A percentile compares a stretch with the other conserved stretches of the same genome.
phyloP scores from a whole-genome alignment of 805 yeast genomes.

The Candida pseudofarinosa region DNA sequence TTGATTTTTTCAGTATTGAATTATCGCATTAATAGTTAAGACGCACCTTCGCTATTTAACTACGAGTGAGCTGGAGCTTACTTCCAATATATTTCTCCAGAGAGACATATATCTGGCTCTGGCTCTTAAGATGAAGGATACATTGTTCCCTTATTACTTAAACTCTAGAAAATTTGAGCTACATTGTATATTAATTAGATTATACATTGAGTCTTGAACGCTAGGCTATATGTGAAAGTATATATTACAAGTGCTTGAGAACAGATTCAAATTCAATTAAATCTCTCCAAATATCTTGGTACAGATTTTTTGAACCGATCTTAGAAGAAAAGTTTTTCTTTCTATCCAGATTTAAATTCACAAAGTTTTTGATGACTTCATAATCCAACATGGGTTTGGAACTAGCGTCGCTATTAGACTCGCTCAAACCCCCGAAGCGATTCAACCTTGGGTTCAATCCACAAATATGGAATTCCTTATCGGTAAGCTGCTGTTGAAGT shows the following conservation, averaged over 20 bases:
- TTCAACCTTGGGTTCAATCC: conserved; percentile 81
- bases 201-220: too few relatives aligned
- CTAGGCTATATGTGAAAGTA: too few relatives aligned
- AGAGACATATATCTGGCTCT: neutral
- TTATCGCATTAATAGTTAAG: too few relatives aligned
- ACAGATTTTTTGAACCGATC: conserved; percentile 51
- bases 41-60: too few relatives aligned
- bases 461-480: conserved; percentile 65
- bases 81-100: neutral
- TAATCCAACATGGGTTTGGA: conserved; percentile 65
- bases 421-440: conserved; percentile 43
- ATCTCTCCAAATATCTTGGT: conserved; percentile 65
- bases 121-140: too few relatives aligned
- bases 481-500: conserved; percentile 81
- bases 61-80: neutral
- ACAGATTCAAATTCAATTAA: conserved; percentile 51
- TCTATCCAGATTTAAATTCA: conserved; percentile 53
- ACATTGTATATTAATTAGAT: too few relatives aligned
- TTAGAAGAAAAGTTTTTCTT: conserved; percentile 52
- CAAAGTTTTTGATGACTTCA: conserved; percentile 51
- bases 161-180: too few relatives aligned
- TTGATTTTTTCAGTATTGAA: too few relatives aligned
- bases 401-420: conserved; percentile 32
- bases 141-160: too few relatives aligned
- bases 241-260: conserved; percentile 20